Evolutionary conservation across 2,329 filamentous ascomycete species (phyloP), one percentile per base, ranked within the genome.

Genomic region (Rosellinia necatrix): DNA sequence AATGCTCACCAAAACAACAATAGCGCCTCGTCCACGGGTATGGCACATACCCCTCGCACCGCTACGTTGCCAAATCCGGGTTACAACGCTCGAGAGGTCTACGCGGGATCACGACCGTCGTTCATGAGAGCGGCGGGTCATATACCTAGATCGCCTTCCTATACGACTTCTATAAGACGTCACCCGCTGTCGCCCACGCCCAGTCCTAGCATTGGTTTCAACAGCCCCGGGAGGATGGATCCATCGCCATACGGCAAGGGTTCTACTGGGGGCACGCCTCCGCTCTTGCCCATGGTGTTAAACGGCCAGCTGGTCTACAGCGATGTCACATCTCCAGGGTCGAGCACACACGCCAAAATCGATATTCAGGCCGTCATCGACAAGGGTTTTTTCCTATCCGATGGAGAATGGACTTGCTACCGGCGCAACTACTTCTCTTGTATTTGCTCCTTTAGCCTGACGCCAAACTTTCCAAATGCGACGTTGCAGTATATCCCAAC

Each of bases 321-420:
- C 3, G 82, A 90, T 44, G 71, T 68, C 6, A 70, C 51, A n/a
- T 46, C 62, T 12, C 49, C 48, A 17, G 50, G 53, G 19, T 34
- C 64, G 12, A 61, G 62, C 6, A 75, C 76, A 2, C 76, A 78
- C 1, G 80, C 94, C 62, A 87, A 86, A 61, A 81, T 89, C 17
- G 87, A 90, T 12, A 90, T 96, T 61, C 81, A 87, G 25, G 90
- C 90, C 30, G 88, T 85, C 66, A 91, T 96, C 57, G 90, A 96
- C 71, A 96, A 96, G 66, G 92, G 92, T 0, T 96, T 96, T 74
- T 96, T 96, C 70, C 77, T 86, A 30, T 82, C 82, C 3, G 92
- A 96, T 52, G 81, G 83, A 15, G 90, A 92, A 65, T 96, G 91
- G 91, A 96, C 92, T 0, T 96, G 92, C 75, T 96, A 96, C 70